Base-by-base conservation (phyloP, 345 rosid species). In the Hypericum androsaemum region DNA sequence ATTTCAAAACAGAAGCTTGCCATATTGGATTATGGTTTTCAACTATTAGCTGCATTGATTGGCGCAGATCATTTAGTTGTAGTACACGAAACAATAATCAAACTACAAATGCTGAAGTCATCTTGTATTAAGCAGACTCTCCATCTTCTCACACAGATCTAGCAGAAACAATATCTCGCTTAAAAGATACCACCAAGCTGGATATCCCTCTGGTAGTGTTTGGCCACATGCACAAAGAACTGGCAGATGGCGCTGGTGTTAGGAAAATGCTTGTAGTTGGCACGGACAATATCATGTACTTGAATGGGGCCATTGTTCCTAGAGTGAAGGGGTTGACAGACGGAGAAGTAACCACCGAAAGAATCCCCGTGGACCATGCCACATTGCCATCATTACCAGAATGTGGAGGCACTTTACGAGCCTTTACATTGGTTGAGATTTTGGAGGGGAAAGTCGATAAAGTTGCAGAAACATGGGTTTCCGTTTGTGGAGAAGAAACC, bases 171-270 rank as follows among this genome's bases (percentile, higher is more conserved):
- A 59, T 86, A 61, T 69, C 74, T 43, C 75, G 47, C 71, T 39
- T 83, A 57, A 86, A 77, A 66, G 80, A 80, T 64, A 74, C 71
- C 37, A 64, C 68, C 3, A 64, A 66, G 2, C 9, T 78, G 53
- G 35, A 54, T 3, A 56, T 70, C 14, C 86, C 80, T 32, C 69
- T 86, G 57, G 83, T 84, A 6, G 80, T 86, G 61, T 86, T 86
- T 53, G 95, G 95, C 36, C 97, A 89, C 78, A 86, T 84, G 97
- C 95, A 89, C 47, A 86, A 86, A 50, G 73, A 77, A 75, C 78
- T 86, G 51, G 78, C 80, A 37, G 22, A 68, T 32, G 76, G 90
- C 36, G 78, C 75, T 46, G 88, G 86, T 54, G 65, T 67, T 9
- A 73, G 85, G 45, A 79, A 80, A 77, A 86, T 89, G 96, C 67